These are phyloP conservation scores for Trichophyton simii DNA, from an alignment of 2,329 filamentous ascomycete genomes.

Conservation along the genomic window DNA sequence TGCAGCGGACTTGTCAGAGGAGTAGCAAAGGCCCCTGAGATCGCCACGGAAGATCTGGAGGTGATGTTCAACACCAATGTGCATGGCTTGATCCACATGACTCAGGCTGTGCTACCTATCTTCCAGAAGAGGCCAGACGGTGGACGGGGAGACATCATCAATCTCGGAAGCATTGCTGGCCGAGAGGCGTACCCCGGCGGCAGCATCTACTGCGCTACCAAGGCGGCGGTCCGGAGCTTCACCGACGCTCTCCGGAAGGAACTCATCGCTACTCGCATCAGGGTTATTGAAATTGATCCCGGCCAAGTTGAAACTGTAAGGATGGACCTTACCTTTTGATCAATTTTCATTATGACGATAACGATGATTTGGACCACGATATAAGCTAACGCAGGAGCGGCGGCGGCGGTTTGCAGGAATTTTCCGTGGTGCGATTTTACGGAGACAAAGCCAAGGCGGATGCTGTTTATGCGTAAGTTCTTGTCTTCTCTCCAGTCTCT, in stretches of 20 bases:
- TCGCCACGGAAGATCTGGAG: slow-evolving; percentile 67
- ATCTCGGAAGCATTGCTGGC: slow-evolving; percentile 85
- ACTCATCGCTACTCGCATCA: slow-evolving; percentile 64
- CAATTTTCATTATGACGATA: no score
- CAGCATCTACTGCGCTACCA: slow-evolving; percentile 85
- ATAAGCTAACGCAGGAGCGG: not conserved
- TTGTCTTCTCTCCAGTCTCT: not conserved
- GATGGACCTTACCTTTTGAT: not conserved
- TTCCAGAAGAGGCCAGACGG: slow-evolving; percentile 59
- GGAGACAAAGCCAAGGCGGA: slow-evolving; percentile 83
- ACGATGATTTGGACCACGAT: not conserved
- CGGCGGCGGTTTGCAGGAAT: slow-evolving; percentile 45
- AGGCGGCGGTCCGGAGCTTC: slow-evolving; percentile 76
- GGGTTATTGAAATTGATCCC: slow-evolving; percentile 79
- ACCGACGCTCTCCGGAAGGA: slow-evolving; percentile 73
- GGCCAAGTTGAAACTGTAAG: slow-evolving; percentile 79
- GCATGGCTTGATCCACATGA: slow-evolving; percentile 90
- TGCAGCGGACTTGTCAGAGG: slow-evolving; percentile 75
- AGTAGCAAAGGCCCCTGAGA: slow-evolving; percentile 72
- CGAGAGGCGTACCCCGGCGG: slow-evolving; percentile 75
- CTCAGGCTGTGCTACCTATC: slow-evolving; percentile 73
- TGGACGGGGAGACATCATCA: slow-evolving; percentile 85
- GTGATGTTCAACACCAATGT: slow-evolving; percentile 90
- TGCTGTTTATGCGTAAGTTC: slow-evolving; percentile 66
- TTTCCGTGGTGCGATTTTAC: slow-evolving; percentile 75